Evolutionary conservation across 768 basidiomycete genomes (phyloP).

Genomic region (Lyophyllum semitale): DNA sequence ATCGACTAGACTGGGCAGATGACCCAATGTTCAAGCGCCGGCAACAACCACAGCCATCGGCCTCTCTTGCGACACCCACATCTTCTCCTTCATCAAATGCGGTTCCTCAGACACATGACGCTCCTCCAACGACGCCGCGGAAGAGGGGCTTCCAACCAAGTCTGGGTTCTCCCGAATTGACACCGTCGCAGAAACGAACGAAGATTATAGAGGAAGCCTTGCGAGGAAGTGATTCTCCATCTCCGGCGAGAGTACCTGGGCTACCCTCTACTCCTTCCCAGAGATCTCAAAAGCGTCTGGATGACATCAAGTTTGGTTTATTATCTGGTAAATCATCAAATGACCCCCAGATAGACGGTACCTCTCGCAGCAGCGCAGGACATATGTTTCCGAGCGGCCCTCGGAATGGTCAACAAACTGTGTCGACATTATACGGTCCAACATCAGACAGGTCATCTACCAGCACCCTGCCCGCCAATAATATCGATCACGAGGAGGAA

Average conservation of each 20-base stretch:
- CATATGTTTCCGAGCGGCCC: neutral
- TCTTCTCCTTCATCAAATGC: neutral
- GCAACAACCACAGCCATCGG: neutral
- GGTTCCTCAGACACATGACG: neutral
- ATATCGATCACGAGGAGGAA: neutral
- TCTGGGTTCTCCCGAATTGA: neutral
- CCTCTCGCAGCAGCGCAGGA: neutral
- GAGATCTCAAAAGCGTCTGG: constrained; percentile 3
- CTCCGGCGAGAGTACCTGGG: neutral
- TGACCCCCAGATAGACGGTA: neutral
- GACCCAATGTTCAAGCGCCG: constrained; percentile 8
- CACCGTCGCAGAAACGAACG: constrained; percentile 21
- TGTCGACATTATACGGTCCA: neutral
- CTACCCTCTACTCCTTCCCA: neutral
- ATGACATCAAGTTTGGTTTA: neutral
- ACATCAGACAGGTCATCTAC: neutral
- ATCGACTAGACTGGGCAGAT: constrained; percentile 17
- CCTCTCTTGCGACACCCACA: neutral
- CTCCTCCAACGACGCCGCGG: constrained; percentile 7
- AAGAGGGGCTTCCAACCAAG: constrained; percentile 10
- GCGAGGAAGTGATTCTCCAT: neutral
- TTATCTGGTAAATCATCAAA: neutral
- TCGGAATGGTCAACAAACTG: neutral
- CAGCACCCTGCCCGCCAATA: neutral
- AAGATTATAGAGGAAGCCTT: constrained; percentile 21